phyloP scores from a whole-genome alignment of 2,329 filamentous ascomycete genomes.

The Coleophoma crateriformis region DNA sequence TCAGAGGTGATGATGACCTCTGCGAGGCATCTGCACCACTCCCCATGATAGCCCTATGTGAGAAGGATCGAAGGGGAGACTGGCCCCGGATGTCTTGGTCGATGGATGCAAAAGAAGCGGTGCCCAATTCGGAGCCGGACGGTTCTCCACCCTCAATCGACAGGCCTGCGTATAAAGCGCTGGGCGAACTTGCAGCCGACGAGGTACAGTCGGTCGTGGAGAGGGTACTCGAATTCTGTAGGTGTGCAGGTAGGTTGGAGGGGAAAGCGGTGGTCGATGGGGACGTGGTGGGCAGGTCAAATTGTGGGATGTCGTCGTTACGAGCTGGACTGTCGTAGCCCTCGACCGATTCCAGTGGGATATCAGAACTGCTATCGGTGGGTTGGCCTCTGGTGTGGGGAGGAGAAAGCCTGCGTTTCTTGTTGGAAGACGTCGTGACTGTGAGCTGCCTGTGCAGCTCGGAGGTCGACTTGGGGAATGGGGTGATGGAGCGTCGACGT shows the following conservation, averaged over 20 bases:
- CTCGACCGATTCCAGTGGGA: conserved; percentile 24
- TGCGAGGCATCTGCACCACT: conserved; percentile 52
- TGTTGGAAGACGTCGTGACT: conserved; percentile 67
- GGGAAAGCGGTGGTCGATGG: conserved; percentile 35
- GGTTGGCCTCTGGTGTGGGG: conserved; percentile 15
- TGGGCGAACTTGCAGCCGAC: conserved; percentile 53
- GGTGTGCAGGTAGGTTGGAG: conserved; percentile 40
- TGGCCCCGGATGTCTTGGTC: conserved; percentile 30
- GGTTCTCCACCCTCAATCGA: conserved; percentile 42
- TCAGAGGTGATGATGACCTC: conserved; percentile 59
- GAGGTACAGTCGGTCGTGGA: conserved; percentile 43
- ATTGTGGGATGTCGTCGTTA: conserved; percentile 33
- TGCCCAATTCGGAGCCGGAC: conserved; percentile 14
- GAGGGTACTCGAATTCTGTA: conserved; percentile 33
- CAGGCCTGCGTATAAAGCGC: conserved; percentile 50
- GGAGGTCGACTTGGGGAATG: conserved; percentile 8
- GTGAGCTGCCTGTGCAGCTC: conserved; percentile 52
- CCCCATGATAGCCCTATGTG: conserved; percentile 51
- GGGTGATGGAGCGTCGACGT: not conserved
- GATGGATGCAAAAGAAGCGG: conserved; percentile 28
- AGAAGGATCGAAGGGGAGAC: conserved; percentile 42
- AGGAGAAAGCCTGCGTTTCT: conserved; percentile 63
- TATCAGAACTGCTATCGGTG: conserved; percentile 20
- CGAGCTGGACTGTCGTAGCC: conserved; percentile 40
- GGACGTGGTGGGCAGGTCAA: conserved; percentile 23